Conservation (phyloP, 73 alveolate genomes). For the Paramecium caudatum region DNA sequence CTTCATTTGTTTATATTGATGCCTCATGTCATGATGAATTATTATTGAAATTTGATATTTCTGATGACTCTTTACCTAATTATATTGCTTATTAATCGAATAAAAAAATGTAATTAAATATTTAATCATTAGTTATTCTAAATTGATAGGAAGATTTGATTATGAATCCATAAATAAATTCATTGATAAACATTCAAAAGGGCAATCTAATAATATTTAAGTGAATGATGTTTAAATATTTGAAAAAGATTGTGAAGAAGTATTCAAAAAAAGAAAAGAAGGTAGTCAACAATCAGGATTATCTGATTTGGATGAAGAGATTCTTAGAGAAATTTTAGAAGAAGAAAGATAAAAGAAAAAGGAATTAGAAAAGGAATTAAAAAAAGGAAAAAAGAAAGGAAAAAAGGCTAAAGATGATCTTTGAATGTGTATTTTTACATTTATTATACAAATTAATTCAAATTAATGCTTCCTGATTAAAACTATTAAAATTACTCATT, state of each 20-base stretch:
- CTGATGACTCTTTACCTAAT: slow-evolving; percentile 59
- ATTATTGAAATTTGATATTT: slow-evolving; percentile 24
- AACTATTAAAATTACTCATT: not conserved
- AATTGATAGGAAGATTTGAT: slow-evolving; percentile 37
- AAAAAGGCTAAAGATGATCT: slow-evolving; percentile 49
- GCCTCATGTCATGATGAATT: slow-evolving; percentile 64
- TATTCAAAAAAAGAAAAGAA: slow-evolving; percentile 12
- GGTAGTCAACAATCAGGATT: not conserved
- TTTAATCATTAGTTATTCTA: not conserved
- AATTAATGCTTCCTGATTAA: not conserved
- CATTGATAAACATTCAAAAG: not conserved
- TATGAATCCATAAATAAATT: slow-evolving; percentile 47
- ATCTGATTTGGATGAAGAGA: slow-evolving; percentile 35
- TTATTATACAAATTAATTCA: not conserved
- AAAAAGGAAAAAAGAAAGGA: slow-evolving; percentile 38
- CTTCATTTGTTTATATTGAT: slow-evolving; percentile 33
- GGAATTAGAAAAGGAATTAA: slow-evolving; percentile 37
- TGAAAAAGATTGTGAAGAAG: slow-evolving; percentile 35
- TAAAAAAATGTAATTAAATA: not conserved
- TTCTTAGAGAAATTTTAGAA: slow-evolving; percentile 55
- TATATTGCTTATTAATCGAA: not conserved
- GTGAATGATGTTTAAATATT: not conserved
- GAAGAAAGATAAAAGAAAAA: slow-evolving; percentile 32
- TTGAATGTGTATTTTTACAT: not conserved
- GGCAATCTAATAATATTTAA: not conserved